A percentile compares a stretch with the other conserved stretches of the same genome.
Conservation (phyloP, 352 stramenopile genomes). For the Phytophthora fragariaefolia region DNA sequence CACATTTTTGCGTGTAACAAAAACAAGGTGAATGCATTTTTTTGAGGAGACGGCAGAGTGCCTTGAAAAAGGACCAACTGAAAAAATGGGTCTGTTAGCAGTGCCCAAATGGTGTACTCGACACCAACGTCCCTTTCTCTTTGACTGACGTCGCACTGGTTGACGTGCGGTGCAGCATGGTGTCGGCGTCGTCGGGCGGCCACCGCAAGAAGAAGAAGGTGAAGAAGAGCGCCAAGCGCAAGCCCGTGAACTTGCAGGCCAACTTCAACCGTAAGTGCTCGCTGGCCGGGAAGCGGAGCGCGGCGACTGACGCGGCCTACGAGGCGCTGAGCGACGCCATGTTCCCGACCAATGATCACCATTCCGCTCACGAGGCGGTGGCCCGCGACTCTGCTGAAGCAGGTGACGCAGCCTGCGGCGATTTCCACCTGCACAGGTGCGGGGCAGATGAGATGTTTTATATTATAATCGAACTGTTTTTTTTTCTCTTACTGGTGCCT, state of each 20-base stretch:
- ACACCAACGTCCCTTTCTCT: too few species aligned
- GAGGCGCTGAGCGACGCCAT: conserved; percentile 67
- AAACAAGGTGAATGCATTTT: conserved; percentile 41
- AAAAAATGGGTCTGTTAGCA: too few species aligned
- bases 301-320: conserved; percentile 19
- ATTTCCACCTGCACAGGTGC: conserved; percentile 90
- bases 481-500: conserved; percentile 2
- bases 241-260: conserved; percentile 83
- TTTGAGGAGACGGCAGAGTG: too few species aligned
- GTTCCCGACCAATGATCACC: conserved; percentile 78
- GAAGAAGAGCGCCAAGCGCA: conserved; percentile 79
- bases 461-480: conserved; percentile 5
- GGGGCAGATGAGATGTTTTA: background rate
- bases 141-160: conserved; percentile 6
- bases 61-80: too few species aligned
- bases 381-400: conserved; percentile 43
- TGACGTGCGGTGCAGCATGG: conserved; percentile 42
- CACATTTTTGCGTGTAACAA: conserved; percentile 50
- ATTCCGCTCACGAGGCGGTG: conserved; percentile 30
- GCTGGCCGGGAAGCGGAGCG: conserved; percentile 8
- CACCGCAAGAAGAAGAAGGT: conserved; percentile 75
- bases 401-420: conserved; percentile 65
- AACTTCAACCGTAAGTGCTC: conserved; percentile 89
- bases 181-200: conserved; percentile 55
- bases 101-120: too few species aligned